Conservation (phyloP, 1,139 yeast genomes). For the Kodamaea sp. region DNA sequence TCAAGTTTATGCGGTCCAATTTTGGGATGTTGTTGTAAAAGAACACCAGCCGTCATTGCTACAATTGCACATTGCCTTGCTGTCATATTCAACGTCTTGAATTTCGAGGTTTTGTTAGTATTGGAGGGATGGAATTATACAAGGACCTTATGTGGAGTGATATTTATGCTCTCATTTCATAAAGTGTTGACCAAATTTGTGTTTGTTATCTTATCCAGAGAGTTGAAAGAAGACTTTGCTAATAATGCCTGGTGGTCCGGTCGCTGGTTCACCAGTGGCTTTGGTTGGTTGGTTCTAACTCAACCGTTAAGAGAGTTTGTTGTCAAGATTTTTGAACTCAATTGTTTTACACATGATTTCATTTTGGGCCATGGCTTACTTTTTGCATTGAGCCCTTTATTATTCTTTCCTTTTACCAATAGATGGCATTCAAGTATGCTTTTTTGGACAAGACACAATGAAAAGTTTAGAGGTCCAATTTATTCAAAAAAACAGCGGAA, state of each 20-base stretch:
- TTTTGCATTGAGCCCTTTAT: conserved; percentile 56
- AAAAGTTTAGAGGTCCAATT: conserved; percentile 26
- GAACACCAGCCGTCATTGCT: conserved; percentile 41
- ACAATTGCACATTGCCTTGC: conserved; percentile 50
- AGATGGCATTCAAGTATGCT: conserved; percentile 34
- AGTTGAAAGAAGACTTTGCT: conserved; percentile 50
- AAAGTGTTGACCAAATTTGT: conserved; percentile 43
- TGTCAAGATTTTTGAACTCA: conserved; percentile 67
- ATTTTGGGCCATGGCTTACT: conserved; percentile 62
- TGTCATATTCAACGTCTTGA: conserved; percentile 48
- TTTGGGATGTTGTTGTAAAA: conserved; percentile 32
- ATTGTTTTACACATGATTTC: conserved; percentile 69
- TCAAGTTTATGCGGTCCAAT: conserved; percentile 49
- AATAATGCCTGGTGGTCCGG: conserved; percentile 90
- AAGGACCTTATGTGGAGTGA: conserved; percentile 53
- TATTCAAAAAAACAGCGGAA: conserved; percentile 19
- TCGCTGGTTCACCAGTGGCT: conserved; percentile 58
- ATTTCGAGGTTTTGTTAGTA: conserved; percentile 59
- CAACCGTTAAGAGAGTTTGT: conserved; percentile 69
- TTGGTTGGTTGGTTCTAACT: conserved; percentile 55
- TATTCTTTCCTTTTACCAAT: conserved; percentile 62
- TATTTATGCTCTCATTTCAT: conserved; percentile 56
- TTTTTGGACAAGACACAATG: conserved; percentile 35
- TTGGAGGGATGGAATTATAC: conserved; percentile 63
- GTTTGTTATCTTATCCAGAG: conserved; percentile 53